A percentile compares a stretch with the other conserved stretches of the same genome.
Conservation (phyloP, 1,284 basidiomycete species). For the Fomitopsis pinicola region DNA sequence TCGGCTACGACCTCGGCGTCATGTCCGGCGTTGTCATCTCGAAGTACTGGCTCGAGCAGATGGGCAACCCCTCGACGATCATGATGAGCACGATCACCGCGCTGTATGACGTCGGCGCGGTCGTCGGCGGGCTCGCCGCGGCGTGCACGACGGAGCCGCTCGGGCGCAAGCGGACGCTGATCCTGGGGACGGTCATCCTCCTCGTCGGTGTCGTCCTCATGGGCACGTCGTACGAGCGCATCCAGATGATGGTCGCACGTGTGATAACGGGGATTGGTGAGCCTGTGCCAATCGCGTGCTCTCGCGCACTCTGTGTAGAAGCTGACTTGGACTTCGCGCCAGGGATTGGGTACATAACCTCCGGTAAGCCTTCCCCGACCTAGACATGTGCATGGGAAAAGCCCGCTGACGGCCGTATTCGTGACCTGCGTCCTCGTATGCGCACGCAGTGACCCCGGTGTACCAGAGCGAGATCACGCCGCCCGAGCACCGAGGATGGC, state of each 20-base stretch:
- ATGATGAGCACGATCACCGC: conserved; percentile 37
- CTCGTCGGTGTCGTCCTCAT: conserved; percentile 34
- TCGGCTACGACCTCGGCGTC: conserved; percentile 44
- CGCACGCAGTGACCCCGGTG: conserved; percentile 17
- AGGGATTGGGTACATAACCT: conserved; percentile 12
- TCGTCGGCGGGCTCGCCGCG: conserved; percentile 9
- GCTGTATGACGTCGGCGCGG: conserved; percentile 30
- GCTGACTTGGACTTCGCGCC: background rate
- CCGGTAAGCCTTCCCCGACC: conserved; percentile 2
- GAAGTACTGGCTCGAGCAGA: conserved; percentile 36
- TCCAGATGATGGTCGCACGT: conserved; percentile 46
- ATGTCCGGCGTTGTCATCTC: conserved; percentile 44
- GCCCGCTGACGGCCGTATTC: background rate
- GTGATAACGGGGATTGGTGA: conserved; percentile 45
- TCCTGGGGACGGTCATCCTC: conserved; percentile 37
- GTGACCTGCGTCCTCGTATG: background rate
- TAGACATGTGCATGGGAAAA: background rate
- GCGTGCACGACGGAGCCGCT: conserved; percentile 25
- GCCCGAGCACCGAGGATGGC: conserved; percentile 16
- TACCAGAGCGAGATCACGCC: conserved; percentile 20
- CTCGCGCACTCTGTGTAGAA: background rate
- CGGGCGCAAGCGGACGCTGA: conserved; percentile 36
- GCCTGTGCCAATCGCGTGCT: conserved; percentile 6
- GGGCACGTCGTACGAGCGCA: conserved; percentile 7
- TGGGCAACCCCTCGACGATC: conserved; percentile 40